Percentiles rank a stretch among this genome's conserved stretches.
Evolutionary conservation across 2,329 filamentous ascomycete species (phyloP).

Genomic region (Hypomyces rosellus): DNA sequence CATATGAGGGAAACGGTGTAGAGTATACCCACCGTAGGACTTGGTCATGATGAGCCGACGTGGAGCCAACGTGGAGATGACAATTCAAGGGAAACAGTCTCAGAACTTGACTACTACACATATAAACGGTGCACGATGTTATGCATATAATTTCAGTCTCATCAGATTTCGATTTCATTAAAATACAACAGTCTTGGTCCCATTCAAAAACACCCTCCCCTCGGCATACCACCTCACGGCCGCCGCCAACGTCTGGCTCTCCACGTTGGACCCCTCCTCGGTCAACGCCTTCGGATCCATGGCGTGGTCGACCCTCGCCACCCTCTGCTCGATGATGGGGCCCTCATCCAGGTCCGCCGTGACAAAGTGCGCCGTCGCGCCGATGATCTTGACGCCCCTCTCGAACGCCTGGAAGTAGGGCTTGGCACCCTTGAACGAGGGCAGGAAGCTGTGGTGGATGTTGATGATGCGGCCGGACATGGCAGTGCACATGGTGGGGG

Average conservation of each 20-base stretch:
- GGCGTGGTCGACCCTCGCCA: conserved; percentile 68
- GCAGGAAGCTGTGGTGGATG: conserved; percentile 79
- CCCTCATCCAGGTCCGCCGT: conserved; percentile 81
- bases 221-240: conserved; percentile 83
- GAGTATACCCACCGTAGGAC: too few species aligned
- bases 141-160: too few species aligned
- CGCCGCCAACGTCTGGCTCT: conserved; percentile 74
- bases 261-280: conserved; percentile 75
- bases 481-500: conserved; percentile 63
- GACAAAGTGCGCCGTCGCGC: conserved; percentile 79
- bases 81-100: too few species aligned
- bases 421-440: conserved; percentile 81
- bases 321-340: conserved; percentile 81
- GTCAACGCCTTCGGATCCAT: conserved; percentile 71
- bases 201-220: conserved; percentile 70
- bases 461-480: conserved; percentile 89
- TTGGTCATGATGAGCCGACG: too few species aligned
- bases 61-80: too few species aligned
- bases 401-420: conserved; percentile 86
- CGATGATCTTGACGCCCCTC: conserved; percentile 81
- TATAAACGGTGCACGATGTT: too few species aligned
- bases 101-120: too few species aligned
- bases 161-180: conserved; percentile 18
- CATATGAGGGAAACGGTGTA: too few species aligned
- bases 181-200: conserved; percentile 75